Evolutionary conservation across 2,329 filamentous ascomycete species (phyloP), one percentile per base, ranked within the genome.

Genomic region (Magnaporthiopsis poae): DNA sequence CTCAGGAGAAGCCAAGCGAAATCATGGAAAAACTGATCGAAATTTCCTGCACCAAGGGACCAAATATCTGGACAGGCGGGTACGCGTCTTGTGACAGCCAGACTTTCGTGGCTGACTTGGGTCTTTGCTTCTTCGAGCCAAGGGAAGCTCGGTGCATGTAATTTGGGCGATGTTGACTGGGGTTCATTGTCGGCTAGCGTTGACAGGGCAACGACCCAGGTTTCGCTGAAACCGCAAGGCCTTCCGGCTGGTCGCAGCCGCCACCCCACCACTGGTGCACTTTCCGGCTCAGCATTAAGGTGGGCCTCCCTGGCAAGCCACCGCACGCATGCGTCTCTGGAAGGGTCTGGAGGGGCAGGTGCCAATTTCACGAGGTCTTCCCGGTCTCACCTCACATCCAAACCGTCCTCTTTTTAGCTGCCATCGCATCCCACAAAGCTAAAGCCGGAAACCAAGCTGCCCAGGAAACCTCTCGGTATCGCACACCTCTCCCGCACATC

Each of bases 371-470:
- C 46, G 52, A 60, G 63, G 46, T 65, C 64, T 61, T 65, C 64
- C 59, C 46, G 64, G 59, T 65, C 64, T 61, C 63, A 60, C 33
- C 59, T 60, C 59, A 29, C 33, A 46, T 60, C 63, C n/a, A 64
- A 65, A 60, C 56, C 52, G 60, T 21, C 33, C n/a, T 36, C 61
- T 25, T 36, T 56, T 56, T 59, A 65, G 18, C 59, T 65, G 36
- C 61, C 25, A 33, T 63, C 61, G 39, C 66, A 62, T 69, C 68
- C 59, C 69, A 72, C 69, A n/a, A 25, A 59, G 35, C 36, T 35
- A 33, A 60, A 15, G 35, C 31, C 62, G 31, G 21, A 25, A 64
- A 52, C 39, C 13, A 56, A 52, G 62, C 59, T 27, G 29, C 64
- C 27, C 21, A 61, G 60, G 27, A 62, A 61, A 15, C 56, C 35